phyloP scores from a whole-genome alignment of 495 filamentous ascomycete genomes.

The Daldinia concentrica region DNA sequence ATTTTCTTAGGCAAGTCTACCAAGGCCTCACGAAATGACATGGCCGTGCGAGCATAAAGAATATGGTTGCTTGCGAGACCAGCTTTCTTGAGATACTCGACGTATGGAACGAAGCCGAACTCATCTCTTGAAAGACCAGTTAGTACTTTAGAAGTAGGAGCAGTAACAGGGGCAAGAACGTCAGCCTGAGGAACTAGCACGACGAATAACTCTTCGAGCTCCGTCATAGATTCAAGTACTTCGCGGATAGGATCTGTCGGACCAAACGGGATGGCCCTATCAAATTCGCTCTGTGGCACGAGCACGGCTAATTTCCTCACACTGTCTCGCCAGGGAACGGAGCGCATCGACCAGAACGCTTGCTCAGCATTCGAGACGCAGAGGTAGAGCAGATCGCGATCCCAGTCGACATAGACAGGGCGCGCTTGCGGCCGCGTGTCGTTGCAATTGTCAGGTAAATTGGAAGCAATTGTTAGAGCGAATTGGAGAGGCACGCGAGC shows the following conservation, averaged over 20 bases:
- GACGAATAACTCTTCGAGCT: slow-evolving; percentile 30
- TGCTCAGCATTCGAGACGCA: slow-evolving; percentile 31
- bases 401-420: slow-evolving; percentile 34
- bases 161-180: not conserved
- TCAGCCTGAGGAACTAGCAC: slow-evolving; percentile 22
- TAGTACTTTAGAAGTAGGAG: not conserved
- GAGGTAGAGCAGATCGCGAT: slow-evolving; percentile 36
- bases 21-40: slow-evolving; percentile 27
- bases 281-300: slow-evolving; percentile 29
- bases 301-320: slow-evolving; percentile 30
- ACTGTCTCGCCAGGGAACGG: slow-evolving; percentile 16
- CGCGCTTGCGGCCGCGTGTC: not conserved
- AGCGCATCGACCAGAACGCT: slow-evolving; percentile 35
- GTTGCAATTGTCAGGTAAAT: not conserved
- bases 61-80: slow-evolving; percentile 26
- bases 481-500: slow-evolving; percentile 20
- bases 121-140: slow-evolving; percentile 13
- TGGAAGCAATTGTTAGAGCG: not conserved
- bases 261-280: slow-evolving; percentile 33
- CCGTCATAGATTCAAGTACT: slow-evolving; percentile 17
- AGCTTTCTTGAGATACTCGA: slow-evolving; percentile 27
- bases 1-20: slow-evolving; percentile 3
- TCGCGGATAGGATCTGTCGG: slow-evolving; percentile 32
- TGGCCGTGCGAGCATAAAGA: slow-evolving; percentile 27
- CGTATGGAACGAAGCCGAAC: slow-evolving; percentile 34